A percentile compares a stretch with the other conserved stretches of the same genome.
Conservation (phyloP, 306 rosid genomes). For the Lathyrus tuberosus region DNA sequence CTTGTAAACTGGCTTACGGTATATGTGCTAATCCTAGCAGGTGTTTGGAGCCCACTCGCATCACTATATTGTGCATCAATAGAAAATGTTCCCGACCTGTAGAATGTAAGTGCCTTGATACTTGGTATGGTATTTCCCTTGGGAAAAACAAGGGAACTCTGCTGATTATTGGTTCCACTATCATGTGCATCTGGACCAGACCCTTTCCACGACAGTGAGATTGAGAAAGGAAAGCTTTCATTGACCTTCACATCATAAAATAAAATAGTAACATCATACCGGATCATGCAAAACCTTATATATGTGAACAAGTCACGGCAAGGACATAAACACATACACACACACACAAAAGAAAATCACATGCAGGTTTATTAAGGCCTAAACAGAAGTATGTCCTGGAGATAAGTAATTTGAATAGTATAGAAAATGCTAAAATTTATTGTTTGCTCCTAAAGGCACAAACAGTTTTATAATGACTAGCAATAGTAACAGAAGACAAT, state of each 20-base stretch:
- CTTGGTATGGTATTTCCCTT: slow-evolving; percentile 87
- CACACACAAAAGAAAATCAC: neutral
- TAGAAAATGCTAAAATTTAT: neutral
- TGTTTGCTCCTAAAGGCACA: neutral
- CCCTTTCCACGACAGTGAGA: slow-evolving; percentile 87
- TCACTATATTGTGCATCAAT: slow-evolving; percentile 74
- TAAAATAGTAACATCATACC: slow-evolving; percentile 16
- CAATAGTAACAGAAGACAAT: neutral
- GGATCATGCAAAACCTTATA: neutral
- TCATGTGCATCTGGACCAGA: slow-evolving; percentile 72
- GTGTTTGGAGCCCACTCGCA: slow-evolving; percentile 59
- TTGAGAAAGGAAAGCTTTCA: slow-evolving; percentile 79
- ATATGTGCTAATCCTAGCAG: slow-evolving; percentile 78
- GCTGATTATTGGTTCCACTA: slow-evolving; percentile 60
- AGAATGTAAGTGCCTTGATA: slow-evolving; percentile 80
- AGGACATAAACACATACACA: neutral
- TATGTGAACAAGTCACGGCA: slow-evolving; percentile 9
- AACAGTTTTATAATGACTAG: neutral
- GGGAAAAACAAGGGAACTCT: slow-evolving; percentile 66
- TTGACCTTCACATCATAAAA: slow-evolving; percentile 62
- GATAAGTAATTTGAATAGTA: neutral
- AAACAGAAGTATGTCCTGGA: slow-evolving; percentile 1
- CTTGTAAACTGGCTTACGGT: slow-evolving; percentile 51
- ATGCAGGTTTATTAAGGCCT: neutral
- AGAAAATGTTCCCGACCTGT: slow-evolving; percentile 75